Base-by-base conservation (phyloP, 139 green algal genomes). In the Bryopsis sp. region DNA sequence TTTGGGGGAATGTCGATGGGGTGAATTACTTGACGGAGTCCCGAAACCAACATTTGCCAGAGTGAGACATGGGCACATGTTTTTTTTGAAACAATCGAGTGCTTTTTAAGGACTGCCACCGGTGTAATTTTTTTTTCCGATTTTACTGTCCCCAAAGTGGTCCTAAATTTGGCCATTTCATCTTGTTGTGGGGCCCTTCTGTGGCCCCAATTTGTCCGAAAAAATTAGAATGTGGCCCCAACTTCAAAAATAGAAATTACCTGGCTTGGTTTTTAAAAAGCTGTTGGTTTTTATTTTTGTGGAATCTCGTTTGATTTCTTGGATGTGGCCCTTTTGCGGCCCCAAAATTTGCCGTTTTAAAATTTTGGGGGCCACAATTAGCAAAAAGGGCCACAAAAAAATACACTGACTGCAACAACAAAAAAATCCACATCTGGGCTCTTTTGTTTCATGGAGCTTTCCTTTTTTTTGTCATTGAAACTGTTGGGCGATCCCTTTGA, bases 41-140 rank as follows among this genome's bases (percentile, higher is more conserved):
- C 15, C 68, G 43, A 59, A 85, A 85, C 65, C 79, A 85, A 68
- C 79, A 85, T 66, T 77, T 85, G 39, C 79, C 79, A n/a, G 39
- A 82, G 68, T 71, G 11, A 58, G 34, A 7, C 11, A 57, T 64
- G 57, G 19, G 11, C 43, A 50, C 11, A 50, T 50, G n/a, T n/a
- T n/a, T n/a, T n/a, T n/a, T n/a, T n/a, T n/a, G n/a, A n/a, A n/a
- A n/a, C n/a, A n/a, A n/a, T n/a, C n/a, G n/a, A n/a, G n/a, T n/a
- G 57, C 57, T 22, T 7, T 64, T 64, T n/a, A 32, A 22, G 34
- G 26, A 64, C 57, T 54, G 11, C 15, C 15, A 54, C 11, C 11
- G 19, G 43, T 26, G 43, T 11, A 26, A 11, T 54, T 54, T 54
- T 11, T 19, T n/a, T n/a, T n/a, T n/a, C n/a, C n/a, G n/a, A n/a